These are phyloP conservation scores for Chrysoporthe puriensis DNA, from an alignment of 2,329 filamentous ascomycete genomes.

Conservation along the genomic window DNA sequence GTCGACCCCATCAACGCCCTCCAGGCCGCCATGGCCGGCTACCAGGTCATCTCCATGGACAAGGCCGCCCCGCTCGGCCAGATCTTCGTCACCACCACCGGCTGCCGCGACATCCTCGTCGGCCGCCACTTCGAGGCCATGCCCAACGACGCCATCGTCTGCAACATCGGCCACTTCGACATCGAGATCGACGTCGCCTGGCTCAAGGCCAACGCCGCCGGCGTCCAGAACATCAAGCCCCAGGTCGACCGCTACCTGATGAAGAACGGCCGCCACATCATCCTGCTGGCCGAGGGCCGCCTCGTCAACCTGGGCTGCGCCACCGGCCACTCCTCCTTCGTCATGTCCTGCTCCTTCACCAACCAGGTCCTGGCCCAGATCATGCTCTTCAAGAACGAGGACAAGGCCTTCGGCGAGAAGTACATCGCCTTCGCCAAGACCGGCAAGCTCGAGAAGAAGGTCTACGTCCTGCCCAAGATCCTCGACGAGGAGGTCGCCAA, in stretches of 20 bases:
- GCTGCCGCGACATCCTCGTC: constrained; percentile 96
- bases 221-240: constrained; percentile 98
- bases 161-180: constrained; percentile 99
- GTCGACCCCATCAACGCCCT: constrained; percentile 99
- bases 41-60: constrained; percentile 95
- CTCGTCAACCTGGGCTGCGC: constrained; percentile 99
- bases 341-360: constrained; percentile 99
- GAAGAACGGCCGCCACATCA: constrained; percentile 93
- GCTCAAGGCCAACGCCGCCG: constrained; percentile 95
- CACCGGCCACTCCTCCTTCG: constrained; percentile 98
- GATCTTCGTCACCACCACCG: constrained; percentile 99
- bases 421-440: constrained; percentile 94
- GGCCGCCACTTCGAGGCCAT: constrained; percentile 93
- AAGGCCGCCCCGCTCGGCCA: constrained; percentile 87
- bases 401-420: constrained; percentile 87
- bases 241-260: constrained; percentile 98
- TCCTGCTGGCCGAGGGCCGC: constrained; percentile 97
- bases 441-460: constrained; percentile 86
- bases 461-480: constrained; percentile 98
- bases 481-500: constrained; percentile 97
- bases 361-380: constrained; percentile 99
- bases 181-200: constrained; percentile 99
- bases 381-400: constrained; percentile 92
- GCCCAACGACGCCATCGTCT: constrained; percentile 97
- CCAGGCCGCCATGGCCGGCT: constrained; percentile 96